A percentile compares a stretch with the other conserved stretches of the same genome.
Evolutionary conservation across 2,329 filamentous ascomycete species (phyloP).

Genomic region (Penicillium sp.): DNA sequence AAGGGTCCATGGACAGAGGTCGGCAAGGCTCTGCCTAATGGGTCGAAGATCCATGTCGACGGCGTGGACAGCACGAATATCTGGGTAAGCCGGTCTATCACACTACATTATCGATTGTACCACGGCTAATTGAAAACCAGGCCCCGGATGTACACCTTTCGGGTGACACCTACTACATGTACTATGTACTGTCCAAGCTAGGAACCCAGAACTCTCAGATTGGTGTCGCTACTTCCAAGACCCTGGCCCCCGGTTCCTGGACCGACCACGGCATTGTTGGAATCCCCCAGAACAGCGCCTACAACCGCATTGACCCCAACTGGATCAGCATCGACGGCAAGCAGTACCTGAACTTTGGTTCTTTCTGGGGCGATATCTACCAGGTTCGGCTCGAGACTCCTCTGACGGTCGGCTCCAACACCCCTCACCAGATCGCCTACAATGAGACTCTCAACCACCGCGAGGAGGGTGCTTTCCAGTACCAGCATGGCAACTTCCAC

Average conservation of each 20-base stretch:
- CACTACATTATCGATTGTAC: neutral
- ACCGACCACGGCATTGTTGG: constrained; percentile 41
- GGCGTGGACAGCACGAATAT: constrained; percentile 48
- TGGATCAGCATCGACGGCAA: constrained; percentile 49
- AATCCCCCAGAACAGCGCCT: constrained; percentile 46
- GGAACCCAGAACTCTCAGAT: constrained; percentile 66
- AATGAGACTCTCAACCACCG: constrained; percentile 58
- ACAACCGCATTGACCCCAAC: constrained; percentile 67
- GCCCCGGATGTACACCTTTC: constrained; percentile 67
- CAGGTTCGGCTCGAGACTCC: constrained; percentile 55
- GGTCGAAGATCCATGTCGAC: constrained; percentile 48
- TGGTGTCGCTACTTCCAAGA: constrained; percentile 58
- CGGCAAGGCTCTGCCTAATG: constrained; percentile 50
- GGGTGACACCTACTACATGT: constrained; percentile 64
- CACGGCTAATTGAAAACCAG: constrained; percentile 39
- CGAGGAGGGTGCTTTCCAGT: constrained; percentile 62
- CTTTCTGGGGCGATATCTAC: constrained; percentile 71
- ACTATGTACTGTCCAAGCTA: constrained; percentile 67
- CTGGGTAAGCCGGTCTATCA: constrained; percentile 45
- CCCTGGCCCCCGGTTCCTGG: constrained; percentile 44
- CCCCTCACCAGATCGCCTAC: constrained; percentile 57
- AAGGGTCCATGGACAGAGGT: constrained; percentile 56
- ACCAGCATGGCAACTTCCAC: constrained; percentile 60
- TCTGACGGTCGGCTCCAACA: constrained; percentile 31
- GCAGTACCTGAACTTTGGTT: constrained; percentile 65